Conservation (phyloP, 2,329 filamentous ascomycete genomes). For the Pseudocercospora fuligena region DNA sequence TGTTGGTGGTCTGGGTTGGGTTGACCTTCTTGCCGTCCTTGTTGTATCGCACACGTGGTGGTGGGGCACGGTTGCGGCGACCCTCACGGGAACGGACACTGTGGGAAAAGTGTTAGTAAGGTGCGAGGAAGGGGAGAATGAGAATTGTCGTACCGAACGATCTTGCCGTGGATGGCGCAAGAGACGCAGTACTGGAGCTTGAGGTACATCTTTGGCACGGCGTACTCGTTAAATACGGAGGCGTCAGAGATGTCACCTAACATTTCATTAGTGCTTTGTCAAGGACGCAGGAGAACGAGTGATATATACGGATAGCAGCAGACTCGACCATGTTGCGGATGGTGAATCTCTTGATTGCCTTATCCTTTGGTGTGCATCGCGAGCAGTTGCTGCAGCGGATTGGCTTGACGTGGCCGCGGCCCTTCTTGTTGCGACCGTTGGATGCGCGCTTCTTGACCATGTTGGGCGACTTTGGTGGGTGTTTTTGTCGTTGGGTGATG, state of each 20-base stretch:
- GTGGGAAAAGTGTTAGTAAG: constrained; percentile 31
- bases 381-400: constrained; percentile 92
- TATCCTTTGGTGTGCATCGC: constrained; percentile 91
- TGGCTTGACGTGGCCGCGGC: constrained; percentile 98
- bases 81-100: constrained; percentile 97
- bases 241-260: constrained; percentile 99
- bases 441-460: constrained; percentile 79
- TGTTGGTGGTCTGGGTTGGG: constrained; percentile 78
- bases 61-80: constrained; percentile 98
- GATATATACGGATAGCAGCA: constrained; percentile 93
- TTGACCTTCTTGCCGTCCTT: constrained; percentile 99
- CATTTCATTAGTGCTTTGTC: background rate
- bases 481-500: constrained; percentile 27
- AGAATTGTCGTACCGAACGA: constrained; percentile 86
- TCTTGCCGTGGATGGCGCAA: constrained; percentile 99
- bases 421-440: constrained; percentile 99
- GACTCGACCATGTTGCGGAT: constrained; percentile 99
- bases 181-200: constrained; percentile 99
- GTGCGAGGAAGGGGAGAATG: background rate
- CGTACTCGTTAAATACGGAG: constrained; percentile 99
- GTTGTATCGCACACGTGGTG: constrained; percentile 98
- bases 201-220: constrained; percentile 99
- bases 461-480: constrained; percentile 56
- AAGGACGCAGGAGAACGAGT: constrained; percentile 10
- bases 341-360: constrained; percentile 99